Conservation (phyloP, 257 asterid genomes). For the Solanum sejunctum region DNA sequence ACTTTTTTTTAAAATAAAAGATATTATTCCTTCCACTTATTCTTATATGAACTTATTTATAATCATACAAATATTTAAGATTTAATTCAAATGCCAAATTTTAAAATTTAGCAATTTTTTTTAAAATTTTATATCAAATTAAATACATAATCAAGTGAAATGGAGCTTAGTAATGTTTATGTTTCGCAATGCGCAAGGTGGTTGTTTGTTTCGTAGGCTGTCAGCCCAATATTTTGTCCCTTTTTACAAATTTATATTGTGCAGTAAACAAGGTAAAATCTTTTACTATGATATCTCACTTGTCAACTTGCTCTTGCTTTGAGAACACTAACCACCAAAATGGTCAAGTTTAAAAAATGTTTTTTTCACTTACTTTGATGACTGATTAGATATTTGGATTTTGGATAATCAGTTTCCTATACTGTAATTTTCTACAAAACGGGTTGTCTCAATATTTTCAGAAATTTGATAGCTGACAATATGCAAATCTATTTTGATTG, state of each 20-base stretch:
- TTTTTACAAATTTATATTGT: not conserved
- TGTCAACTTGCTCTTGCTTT: not conserved
- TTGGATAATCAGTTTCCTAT: not conserved
- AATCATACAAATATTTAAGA: no score
- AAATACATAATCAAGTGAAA: not conserved
- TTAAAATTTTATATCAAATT: not conserved
- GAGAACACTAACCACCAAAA: not conserved
- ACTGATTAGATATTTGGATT: not conserved
- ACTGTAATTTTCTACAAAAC: not conserved
- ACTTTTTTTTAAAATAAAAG: no score
- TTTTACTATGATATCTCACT: not conserved
- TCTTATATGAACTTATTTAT: no score
- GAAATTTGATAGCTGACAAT: not conserved
- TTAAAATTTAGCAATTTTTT: no score
- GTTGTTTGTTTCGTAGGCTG: conserved; percentile 6
- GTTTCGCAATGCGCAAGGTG: not conserved
- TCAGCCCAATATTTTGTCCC: not conserved
- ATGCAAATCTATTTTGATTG: not conserved
- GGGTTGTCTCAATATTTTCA: not conserved
- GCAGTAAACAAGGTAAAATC: not conserved
- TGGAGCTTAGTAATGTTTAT: not conserved
- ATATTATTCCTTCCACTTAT: no score
- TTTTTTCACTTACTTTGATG: not conserved
- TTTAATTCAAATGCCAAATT: no score
- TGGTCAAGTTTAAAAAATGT: not conserved